Base-by-base conservation (phyloP, 805 yeast species). In the Barnettozyma californica region DNA sequence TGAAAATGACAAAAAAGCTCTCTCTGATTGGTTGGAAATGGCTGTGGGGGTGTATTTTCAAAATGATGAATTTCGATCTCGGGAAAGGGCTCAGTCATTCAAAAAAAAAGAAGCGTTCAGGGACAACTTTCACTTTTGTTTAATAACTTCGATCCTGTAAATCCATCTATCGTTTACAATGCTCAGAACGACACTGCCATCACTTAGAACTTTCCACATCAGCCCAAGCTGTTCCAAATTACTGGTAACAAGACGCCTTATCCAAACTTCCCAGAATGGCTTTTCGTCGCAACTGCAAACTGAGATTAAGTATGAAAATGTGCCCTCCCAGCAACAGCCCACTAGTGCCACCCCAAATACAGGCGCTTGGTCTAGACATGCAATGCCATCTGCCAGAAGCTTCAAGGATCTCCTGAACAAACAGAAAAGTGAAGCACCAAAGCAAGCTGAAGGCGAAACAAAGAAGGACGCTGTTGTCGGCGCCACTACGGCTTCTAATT, bases 381-480 rank as follows among this genome's bases (percentile, higher is more conserved):
- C 58, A 2, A 47, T 62, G 37, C 55, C 65, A 2, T 55, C 59
- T 10, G 36, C 64, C 2, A 59, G 65, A 56, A 51, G 57, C 39
- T 62, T 62, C 49, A 57, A 53, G 16, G 63, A 61, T 40, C 20
- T 60, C 1, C 14, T 59, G 42, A 55, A 54, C 46, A 55, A 55
- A 49, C 50, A 45, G 14, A 46, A 52, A 33, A 16, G 37, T n/a
- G 25, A 39, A 26, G 23, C n/a, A 21, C 31, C 35, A 42, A 44
- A 46, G 33, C 33, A 29, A 8, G 16, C 16, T 29, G 33, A 29
- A n/a, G 9, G 29, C 7, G 47, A 35, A 38, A 31, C 36, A 55
- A 43, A 48, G 54, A 31, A 41, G 53, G 44, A 41, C 23, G 9
- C 21, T 18, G 21, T 16, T 35, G 21, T 21, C 33, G 33, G 16